These are phyloP conservation scores for Chaetomiaceae sp. DNA, from an alignment of 2,329 filamentous ascomycete genomes.

Conservation along the genomic window DNA sequence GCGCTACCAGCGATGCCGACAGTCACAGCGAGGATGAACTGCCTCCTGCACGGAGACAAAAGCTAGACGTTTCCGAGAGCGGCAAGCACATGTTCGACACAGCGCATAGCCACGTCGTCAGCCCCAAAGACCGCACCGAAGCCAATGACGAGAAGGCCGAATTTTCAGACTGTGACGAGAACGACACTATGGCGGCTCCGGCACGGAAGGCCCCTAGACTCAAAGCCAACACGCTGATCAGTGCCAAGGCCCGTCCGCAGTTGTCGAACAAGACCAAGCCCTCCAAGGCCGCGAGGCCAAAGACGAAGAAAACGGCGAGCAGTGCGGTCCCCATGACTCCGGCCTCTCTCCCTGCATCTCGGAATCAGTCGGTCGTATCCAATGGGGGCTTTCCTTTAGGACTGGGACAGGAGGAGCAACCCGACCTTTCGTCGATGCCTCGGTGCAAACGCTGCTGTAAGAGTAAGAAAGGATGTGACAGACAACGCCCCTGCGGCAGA, in stretches of 20 bases:
- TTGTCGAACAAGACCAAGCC: constrained; percentile 41
- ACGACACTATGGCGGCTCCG: constrained; percentile 36
- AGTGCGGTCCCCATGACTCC: constrained; percentile 54
- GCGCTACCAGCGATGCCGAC: constrained; percentile 75
- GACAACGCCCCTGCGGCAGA: constrained; percentile 88
- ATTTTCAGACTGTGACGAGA: constrained; percentile 42
- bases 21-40: constrained; percentile 62
- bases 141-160: constrained; percentile 59
- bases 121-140: constrained; percentile 36
- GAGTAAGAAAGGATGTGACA: constrained; percentile 98
- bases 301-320: constrained; percentile 49
- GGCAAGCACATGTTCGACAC: constrained; percentile 48
- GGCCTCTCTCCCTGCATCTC: constrained; percentile 64
- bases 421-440: constrained; percentile 90
- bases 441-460: constrained; percentile 97
- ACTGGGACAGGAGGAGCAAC: constrained; percentile 80
- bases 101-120: constrained; percentile 50
- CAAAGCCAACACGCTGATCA: constrained; percentile 31
- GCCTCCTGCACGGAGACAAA: constrained; percentile 56
- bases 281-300: constrained; percentile 40
- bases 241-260: constrained; percentile 40
- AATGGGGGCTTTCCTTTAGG: constrained; percentile 43
- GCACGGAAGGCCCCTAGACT: constrained; percentile 40
- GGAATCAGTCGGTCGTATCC: constrained; percentile 71
- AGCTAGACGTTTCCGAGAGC: constrained; percentile 43